Percentiles rank a stretch among this genome's conserved stretches.
These are phyloP conservation scores for Micractinium conductrix DNA, from an alignment of 139 green algal species.

Conservation along the genomic window DNA sequence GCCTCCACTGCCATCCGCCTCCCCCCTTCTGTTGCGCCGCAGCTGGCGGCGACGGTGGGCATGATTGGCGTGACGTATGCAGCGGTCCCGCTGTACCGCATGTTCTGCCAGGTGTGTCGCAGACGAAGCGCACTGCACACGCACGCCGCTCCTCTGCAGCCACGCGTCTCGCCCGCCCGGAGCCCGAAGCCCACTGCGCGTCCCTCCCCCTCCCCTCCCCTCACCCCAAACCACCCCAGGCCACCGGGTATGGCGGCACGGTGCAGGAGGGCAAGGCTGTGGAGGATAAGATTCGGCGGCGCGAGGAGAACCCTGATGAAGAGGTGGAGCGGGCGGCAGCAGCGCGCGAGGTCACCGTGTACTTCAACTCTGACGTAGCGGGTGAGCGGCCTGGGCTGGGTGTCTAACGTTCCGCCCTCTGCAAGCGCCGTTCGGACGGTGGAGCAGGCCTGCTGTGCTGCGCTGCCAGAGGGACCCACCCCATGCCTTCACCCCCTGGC, in stretches of 20 bases:
- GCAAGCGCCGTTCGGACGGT: not conserved
- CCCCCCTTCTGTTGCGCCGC: slow-evolving; percentile 2
- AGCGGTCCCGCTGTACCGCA: slow-evolving; percentile 92
- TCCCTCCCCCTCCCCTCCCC: too few species aligned
- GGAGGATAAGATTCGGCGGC: slow-evolving; percentile 80
- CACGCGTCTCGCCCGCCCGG: not conserved
- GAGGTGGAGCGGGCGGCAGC: slow-evolving; percentile 66
- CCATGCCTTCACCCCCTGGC: not conserved
- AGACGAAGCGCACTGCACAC: too few species aligned
- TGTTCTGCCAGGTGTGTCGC: slow-evolving; percentile 47
- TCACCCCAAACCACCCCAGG: slow-evolving; percentile 44
- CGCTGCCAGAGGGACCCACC: too few species aligned
- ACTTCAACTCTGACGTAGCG: slow-evolving; percentile 92
- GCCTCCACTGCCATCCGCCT: not conserved
- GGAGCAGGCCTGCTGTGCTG: too few species aligned
- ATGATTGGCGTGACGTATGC: slow-evolving; percentile 96
- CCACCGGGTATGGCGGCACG: slow-evolving; percentile 88
- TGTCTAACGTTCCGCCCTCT: not conserved
- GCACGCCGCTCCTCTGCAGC: not conserved
- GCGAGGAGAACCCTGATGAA: slow-evolving; percentile 61
- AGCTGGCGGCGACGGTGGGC: slow-evolving; percentile 79
- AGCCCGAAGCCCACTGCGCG: too few species aligned
- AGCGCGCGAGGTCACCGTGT: slow-evolving; percentile 76
- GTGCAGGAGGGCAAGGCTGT: slow-evolving; percentile 72
- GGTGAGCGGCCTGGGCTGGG: too few species aligned